Evolutionary conservation across 805 yeast genomes (phyloP).

Genomic region (Candida arabinofermentans): DNA sequence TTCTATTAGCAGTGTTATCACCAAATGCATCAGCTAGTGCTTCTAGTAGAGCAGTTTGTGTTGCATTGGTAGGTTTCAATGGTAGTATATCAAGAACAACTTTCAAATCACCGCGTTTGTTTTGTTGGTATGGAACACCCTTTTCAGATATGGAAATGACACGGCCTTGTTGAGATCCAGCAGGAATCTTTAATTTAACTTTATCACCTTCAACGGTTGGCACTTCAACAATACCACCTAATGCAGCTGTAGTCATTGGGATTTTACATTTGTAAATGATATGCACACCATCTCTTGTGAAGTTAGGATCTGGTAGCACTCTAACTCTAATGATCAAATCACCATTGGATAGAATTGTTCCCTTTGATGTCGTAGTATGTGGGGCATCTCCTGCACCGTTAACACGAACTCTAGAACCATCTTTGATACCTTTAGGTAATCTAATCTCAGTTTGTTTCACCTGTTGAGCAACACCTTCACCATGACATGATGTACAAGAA

Average conservation of each 20-base stretch:
- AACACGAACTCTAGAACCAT: conserved; percentile 80
- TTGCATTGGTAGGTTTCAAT: conserved; percentile 70
- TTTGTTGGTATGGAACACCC: conserved; percentile 71
- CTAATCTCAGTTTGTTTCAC: conserved; percentile 74
- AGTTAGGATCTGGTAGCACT: conserved; percentile 70
- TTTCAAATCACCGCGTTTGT: conserved; percentile 73
- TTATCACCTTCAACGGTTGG: conserved; percentile 79
- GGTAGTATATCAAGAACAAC: conserved; percentile 70
- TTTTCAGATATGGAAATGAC: conserved; percentile 72
- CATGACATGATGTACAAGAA: conserved; percentile 78
- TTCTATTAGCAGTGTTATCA: conserved; percentile 73
- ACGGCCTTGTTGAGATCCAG: conserved; percentile 80
- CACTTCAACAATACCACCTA: conserved; percentile 88
- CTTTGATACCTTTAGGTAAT: conserved; percentile 83
- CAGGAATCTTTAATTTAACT: conserved; percentile 72
- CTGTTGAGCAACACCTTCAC: conserved; percentile 76
- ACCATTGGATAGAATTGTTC: conserved; percentile 70
- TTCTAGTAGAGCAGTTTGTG: conserved; percentile 85
- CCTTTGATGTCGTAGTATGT: conserved; percentile 65
- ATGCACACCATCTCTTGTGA: conserved; percentile 63
- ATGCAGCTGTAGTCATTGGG: conserved; percentile 92
- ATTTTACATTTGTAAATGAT: conserved; percentile 63
- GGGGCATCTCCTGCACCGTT: conserved; percentile 93
- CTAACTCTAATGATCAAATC: conserved; percentile 81
- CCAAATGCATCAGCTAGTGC: conserved; percentile 89